Conservation (phyloP, 1,139 yeast genomes). For the Lodderomyces margitis region DNA sequence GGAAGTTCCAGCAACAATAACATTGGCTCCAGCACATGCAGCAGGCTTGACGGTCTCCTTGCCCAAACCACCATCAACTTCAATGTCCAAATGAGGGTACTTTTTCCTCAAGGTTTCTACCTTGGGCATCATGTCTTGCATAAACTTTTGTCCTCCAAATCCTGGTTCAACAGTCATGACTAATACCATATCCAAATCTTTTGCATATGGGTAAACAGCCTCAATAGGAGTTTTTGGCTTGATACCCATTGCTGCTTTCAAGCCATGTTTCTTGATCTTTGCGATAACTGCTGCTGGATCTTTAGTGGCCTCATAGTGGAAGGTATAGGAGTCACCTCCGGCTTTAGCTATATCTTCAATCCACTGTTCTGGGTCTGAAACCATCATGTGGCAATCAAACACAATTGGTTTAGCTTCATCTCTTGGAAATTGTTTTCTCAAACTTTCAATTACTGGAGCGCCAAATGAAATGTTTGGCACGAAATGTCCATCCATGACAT, state of each 20-base stretch:
- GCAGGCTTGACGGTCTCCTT: conserved; percentile 79
- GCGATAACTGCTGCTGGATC: conserved; percentile 76
- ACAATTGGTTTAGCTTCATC: conserved; percentile 52
- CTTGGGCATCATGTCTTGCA: conserved; percentile 95
- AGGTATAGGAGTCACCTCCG: conserved; percentile 95
- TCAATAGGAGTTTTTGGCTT: conserved; percentile 94
- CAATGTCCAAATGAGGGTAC: conserved; percentile 80
- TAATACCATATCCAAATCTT: conserved; percentile 84
- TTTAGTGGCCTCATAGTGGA: conserved; percentile 91
- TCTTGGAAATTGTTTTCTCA: conserved; percentile 74
- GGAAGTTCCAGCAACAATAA: conserved; percentile 96
- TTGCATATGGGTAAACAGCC: conserved; percentile 72
- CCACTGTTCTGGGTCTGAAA: conserved; percentile 92
- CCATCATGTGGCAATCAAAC: conserved; percentile 99
- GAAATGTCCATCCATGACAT: conserved; percentile 98
- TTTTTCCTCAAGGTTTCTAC: conserved; percentile 71
- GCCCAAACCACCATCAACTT: conserved; percentile 97
- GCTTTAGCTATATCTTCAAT: conserved; percentile 88
- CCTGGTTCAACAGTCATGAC: conserved; percentile 99
- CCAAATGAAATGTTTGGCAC: conserved; percentile 96
- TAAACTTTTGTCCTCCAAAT: conserved; percentile 96
- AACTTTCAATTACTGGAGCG: conserved; percentile 79
- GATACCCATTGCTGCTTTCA: conserved; percentile 92
- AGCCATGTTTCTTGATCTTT: conserved; percentile 73
- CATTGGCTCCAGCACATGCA: conserved; percentile 95